Conservation (phyloP, 805 yeast genomes). For the Cyberlindnera saturnus region DNA sequence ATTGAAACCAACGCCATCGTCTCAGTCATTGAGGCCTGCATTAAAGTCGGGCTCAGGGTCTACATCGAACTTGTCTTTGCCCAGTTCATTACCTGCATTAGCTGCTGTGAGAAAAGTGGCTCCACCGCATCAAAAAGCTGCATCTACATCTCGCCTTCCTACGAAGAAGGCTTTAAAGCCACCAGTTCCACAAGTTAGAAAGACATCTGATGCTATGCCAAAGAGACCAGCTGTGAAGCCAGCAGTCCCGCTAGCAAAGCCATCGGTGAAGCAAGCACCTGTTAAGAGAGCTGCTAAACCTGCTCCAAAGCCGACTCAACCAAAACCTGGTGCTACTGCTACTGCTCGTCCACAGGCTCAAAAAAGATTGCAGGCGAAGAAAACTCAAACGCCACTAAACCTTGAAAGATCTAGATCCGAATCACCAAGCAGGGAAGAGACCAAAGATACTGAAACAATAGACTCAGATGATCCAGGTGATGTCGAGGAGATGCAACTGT, state of each 20-base stretch:
- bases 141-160: slow-evolving; percentile 9
- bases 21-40: no score
- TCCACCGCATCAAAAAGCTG: slow-evolving; percentile 6
- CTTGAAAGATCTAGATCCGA: slow-evolving; percentile 12
- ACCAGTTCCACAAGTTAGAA: slow-evolving; percentile 1
- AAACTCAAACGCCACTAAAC: not conserved
- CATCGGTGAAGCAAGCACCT: slow-evolving; percentile 2
- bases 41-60: not conserved
- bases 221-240: slow-evolving; percentile 3
- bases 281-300: slow-evolving; percentile 1
- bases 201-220: not conserved
- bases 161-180: slow-evolving; percentile 1
- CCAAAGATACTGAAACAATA: slow-evolving; percentile 22
- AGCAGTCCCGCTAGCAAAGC: not conserved
- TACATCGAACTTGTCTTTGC: not conserved
- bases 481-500: slow-evolving; percentile 19
- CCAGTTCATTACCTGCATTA: no score
- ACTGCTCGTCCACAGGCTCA: no score
- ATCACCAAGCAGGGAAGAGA: slow-evolving; percentile 14
- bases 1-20: not conserved
- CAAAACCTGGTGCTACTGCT: not conserved
- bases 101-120: slow-evolving; percentile 4
- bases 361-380: not conserved
- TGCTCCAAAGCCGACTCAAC: not conserved
- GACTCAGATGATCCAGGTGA: slow-evolving; percentile 14